A percentile compares a stretch with the other conserved stretches of the same genome.
These are phyloP conservation scores for Glycyrrhiza uralensis DNA, from an alignment of 306 rosid species.

Conservation along the genomic window DNA sequence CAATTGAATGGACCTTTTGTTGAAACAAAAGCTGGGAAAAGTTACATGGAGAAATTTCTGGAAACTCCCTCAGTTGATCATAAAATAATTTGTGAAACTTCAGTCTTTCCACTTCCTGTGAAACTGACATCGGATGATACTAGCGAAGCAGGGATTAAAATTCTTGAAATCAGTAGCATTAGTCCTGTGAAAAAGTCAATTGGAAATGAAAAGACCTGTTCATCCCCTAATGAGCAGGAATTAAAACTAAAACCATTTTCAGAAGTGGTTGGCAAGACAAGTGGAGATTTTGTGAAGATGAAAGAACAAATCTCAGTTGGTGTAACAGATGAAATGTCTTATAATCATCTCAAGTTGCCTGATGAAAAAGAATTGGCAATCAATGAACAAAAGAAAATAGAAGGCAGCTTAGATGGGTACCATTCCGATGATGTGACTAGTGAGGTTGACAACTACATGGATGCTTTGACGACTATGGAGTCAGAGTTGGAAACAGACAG, in stretches of 20 bases:
- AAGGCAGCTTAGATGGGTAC: constrained; percentile 48
- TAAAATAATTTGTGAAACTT: constrained; percentile 65
- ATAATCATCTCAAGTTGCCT: constrained; percentile 30
- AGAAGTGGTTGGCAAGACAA: constrained; percentile 28
- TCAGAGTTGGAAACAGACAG: constrained; percentile 84
- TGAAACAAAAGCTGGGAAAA: constrained; percentile 59
- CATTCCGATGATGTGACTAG: constrained; percentile 73
- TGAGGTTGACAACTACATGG: constrained; percentile 90
- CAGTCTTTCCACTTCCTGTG: constrained; percentile 47
- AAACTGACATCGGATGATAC: constrained; percentile 42
- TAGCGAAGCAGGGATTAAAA: constrained; percentile 58
- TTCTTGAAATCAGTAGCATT: constrained; percentile 71
- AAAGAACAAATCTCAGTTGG: constrained; percentile 47
- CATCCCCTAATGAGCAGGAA: constrained; percentile 53
- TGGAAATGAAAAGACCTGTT: constrained; percentile 44
- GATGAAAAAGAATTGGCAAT: constrained; percentile 43
- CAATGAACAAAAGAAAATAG: constrained; percentile 49
- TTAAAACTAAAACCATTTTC: constrained; percentile 35
- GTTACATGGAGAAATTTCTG: constrained; percentile 86
- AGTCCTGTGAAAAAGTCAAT: constrained; percentile 52
- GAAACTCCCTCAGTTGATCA: constrained; percentile 68
- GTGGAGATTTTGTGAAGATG: constrained; percentile 43
- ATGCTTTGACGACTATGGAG: constrained; percentile 84
- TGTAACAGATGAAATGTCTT: constrained; percentile 39
- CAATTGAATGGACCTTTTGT: constrained; percentile 62